A percentile compares a stretch with the other conserved stretches of the same genome.
Conservation (phyloP, 1,284 basidiomycete species). For the Ceratobasidium sp. region DNA sequence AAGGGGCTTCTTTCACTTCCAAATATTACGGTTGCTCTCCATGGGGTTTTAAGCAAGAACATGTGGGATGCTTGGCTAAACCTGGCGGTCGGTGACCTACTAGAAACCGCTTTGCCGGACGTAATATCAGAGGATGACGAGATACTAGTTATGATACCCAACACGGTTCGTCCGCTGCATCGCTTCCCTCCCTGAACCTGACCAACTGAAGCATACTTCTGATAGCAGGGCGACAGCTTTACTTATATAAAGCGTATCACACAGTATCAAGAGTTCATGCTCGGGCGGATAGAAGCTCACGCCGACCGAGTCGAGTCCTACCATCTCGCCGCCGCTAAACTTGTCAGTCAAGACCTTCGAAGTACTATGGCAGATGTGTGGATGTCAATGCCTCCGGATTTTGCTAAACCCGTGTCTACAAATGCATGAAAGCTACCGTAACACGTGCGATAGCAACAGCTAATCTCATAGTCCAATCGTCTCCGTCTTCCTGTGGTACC, state of each 20-base stretch:
- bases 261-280: background rate
- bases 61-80: slow-evolving; percentile 26
- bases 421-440: too few relatives aligned
- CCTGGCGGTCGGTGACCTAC: background rate
- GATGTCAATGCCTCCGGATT: background rate
- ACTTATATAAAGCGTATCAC: background rate
- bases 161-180: background rate
- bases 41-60: background rate
- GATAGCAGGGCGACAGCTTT: background rate
- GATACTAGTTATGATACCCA: background rate
- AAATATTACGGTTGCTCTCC: background rate
- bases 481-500: too few relatives aligned
- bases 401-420: too few relatives aligned
- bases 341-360: slow-evolving; percentile 8
- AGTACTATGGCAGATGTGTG: background rate
- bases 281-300: background rate
- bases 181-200: background rate
- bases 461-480: too few relatives aligned
- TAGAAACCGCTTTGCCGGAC: background rate
- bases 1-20: background rate
- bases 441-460: too few relatives aligned
- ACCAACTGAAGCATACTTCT: background rate
- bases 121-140: background rate
- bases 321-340: background rate
- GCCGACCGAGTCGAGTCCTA: slow-evolving; percentile 1